Conservation (phyloP, 2,329 filamentous ascomycete species). For the Eutypa lata region DNA sequence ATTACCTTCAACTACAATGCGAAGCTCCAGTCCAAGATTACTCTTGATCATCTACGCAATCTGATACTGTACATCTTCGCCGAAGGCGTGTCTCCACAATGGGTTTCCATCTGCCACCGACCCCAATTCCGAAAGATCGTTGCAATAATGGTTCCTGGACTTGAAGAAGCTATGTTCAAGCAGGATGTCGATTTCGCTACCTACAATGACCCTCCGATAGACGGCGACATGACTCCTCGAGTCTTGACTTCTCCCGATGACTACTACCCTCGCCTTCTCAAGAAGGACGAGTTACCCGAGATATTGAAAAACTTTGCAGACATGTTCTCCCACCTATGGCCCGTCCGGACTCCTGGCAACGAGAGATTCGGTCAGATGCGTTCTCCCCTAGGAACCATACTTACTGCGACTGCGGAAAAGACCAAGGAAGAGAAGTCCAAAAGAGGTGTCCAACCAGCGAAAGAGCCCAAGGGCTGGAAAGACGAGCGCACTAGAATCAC, state of each 20-base stretch:
- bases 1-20: conserved; percentile 56
- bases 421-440: conserved; percentile 61
- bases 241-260: conserved; percentile 51
- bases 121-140: conserved; percentile 75
- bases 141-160: conserved; percentile 83
- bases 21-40: conserved; percentile 59
- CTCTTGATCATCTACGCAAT: conserved; percentile 60
- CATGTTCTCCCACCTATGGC: conserved; percentile 88
- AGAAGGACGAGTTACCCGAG: conserved; percentile 47
- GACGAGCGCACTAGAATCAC: conserved; percentile 80
- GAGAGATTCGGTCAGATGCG: conserved; percentile 76
- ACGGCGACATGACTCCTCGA: conserved; percentile 30
- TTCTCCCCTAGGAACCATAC: conserved; percentile 81
- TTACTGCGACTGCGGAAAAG: conserved; percentile 71
- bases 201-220: conserved; percentile 37
- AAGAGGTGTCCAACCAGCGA: conserved; percentile 58
- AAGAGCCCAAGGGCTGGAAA: conserved; percentile 64
- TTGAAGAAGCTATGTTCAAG: conserved; percentile 89
- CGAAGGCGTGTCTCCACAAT: conserved; percentile 62
- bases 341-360: conserved; percentile 82
- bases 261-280: conserved; percentile 55
- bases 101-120: conserved; percentile 61
- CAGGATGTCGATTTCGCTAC: conserved; percentile 47
- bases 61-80: conserved; percentile 65
- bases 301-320: conserved; percentile 66